Percentiles rank a stretch among this genome's conserved stretches.
Conservation (phyloP, 495 filamentous ascomycete genomes). For the Penicillium bovifimosum region DNA sequence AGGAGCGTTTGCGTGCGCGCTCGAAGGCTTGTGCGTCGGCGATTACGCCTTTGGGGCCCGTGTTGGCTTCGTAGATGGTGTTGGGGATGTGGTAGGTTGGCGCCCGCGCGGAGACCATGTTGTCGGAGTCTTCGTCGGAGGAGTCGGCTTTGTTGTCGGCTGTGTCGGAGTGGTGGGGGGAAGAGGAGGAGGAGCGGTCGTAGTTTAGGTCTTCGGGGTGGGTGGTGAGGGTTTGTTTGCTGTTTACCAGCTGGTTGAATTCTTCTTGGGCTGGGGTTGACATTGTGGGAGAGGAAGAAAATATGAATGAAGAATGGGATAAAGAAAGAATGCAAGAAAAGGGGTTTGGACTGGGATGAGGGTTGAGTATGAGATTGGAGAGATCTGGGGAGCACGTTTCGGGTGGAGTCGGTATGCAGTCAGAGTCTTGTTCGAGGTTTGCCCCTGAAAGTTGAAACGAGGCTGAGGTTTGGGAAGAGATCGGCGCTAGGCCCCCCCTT, state of each 20-base stretch:
- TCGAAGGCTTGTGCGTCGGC: constrained; percentile 91
- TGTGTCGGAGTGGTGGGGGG: constrained; percentile 49
- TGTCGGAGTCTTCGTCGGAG: constrained; percentile 43
- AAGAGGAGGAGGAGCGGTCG: constrained; percentile 46
- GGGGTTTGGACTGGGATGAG: constrained; percentile 2
- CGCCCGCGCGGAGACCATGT: constrained; percentile 40
- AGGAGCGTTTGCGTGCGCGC: constrained; percentile 64
- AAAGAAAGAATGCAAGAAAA: too few species aligned
- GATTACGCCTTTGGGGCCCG: constrained; percentile 98
- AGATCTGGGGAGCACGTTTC: background rate
- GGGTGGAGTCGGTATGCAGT: background rate
- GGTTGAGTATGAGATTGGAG: too few species aligned
- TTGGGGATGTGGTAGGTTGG: constrained; percentile 47
- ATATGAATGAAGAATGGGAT: too few species aligned
- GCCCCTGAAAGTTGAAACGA: constrained; percentile 13
- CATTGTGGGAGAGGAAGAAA: too few species aligned
- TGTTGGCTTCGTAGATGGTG: constrained; percentile 72
- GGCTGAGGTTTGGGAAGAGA: constrained; percentile 25
- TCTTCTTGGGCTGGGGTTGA: constrained; percentile 70
- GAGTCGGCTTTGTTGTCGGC: constrained; percentile 37
- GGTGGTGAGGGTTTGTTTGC: constrained; percentile 37
- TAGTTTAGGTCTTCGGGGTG: constrained; percentile 57
- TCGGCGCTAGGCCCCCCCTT: constrained; percentile 20
- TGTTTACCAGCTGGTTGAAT: constrained; percentile 67
- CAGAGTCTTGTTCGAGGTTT: background rate